Evolutionary conservation across 306 rosid genomes (phyloP).

Genomic region (Medicago arabica): DNA sequence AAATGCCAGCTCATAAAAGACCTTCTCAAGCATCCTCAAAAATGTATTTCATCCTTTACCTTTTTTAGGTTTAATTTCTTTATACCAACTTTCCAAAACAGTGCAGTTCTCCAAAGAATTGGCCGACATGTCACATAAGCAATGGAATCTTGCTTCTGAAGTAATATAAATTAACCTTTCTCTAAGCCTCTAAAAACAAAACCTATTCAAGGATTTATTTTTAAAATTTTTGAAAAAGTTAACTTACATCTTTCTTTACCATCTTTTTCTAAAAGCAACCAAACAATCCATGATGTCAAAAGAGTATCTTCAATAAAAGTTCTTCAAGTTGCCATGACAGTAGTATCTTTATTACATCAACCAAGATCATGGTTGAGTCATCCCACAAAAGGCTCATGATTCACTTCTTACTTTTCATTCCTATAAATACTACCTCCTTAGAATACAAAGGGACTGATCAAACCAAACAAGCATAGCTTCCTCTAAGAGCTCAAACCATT

Average conservation of each 20-base stretch:
- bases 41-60: neutral
- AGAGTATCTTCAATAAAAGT: conserved; percentile 34
- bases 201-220: neutral
- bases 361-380: conserved; percentile 38
- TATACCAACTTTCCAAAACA: neutral
- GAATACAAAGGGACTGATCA: conserved; percentile 29
- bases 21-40: conserved; percentile 44
- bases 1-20: conserved; percentile 52
- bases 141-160: neutral
- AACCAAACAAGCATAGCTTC: conserved; percentile 26
- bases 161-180: neutral
- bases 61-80: conserved; percentile 21
- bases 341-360: conserved; percentile 15
- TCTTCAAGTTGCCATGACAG: conserved; percentile 18
- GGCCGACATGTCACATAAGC: neutral
- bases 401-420: conserved; percentile 24
- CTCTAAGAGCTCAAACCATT: neutral
- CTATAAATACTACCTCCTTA: conserved; percentile 33
- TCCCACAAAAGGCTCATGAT: conserved; percentile 22
- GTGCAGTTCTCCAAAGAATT: no score
- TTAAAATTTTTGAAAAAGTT: no score
- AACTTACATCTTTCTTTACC: neutral
- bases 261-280: conserved; percentile 40
- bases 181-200: conserved; percentile 22
- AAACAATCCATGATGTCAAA: conserved; percentile 33